Evolutionary conservation across 1,139 yeast species (phyloP), one percentile per base, ranked within the genome.

Genomic region (Yamadazyma blattariae): DNA sequence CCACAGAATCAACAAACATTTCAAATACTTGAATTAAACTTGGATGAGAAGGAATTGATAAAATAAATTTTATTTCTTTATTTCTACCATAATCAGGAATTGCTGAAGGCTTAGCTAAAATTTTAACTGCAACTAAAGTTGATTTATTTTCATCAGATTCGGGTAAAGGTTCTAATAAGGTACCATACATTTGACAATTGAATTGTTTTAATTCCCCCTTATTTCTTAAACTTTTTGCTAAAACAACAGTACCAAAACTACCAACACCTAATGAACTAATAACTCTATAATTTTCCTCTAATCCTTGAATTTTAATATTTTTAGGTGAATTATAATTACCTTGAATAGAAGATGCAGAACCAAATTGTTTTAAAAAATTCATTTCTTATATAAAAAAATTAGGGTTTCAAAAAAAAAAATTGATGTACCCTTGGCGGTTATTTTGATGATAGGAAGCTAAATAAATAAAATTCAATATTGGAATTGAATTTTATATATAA

Each of bases 121-220:
- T 79, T 57, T 92, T 92, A 37, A 92, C 75, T 2, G 98, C 98
- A 34, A 89, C 95, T 38, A 82, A 57, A 26, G 75, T 68, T 29
- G 57, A 51, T 29, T 50, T 34, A 32, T 56, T 50, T 29, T 44
- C 41, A 26, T 42, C 36, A 1, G 63, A 43, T 25, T 63, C 66
- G 2, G 39, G 40, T 19, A 70, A 45, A 0, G 79, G 82, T 21
- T 74, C 72, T 53, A 82, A 51, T 43, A 82, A 56, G 0, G 85
- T 78, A 3, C 71, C 74, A 19, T 47, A 47, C 32, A 28, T 32
- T 9, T 21, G 22, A 11, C 32, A 33, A 25, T 54, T 56, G 16
- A 40, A 38, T 9, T 34, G 33, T 15, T 40, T 45, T 12, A 42
- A 29, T 16, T 38, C 39, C 12, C 44, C 34, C 23, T 51, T 45